These are phyloP conservation scores for Fagopyrum tataricum DNA, from an alignment of 148 eudicot genomes.

Conservation along the genomic window DNA sequence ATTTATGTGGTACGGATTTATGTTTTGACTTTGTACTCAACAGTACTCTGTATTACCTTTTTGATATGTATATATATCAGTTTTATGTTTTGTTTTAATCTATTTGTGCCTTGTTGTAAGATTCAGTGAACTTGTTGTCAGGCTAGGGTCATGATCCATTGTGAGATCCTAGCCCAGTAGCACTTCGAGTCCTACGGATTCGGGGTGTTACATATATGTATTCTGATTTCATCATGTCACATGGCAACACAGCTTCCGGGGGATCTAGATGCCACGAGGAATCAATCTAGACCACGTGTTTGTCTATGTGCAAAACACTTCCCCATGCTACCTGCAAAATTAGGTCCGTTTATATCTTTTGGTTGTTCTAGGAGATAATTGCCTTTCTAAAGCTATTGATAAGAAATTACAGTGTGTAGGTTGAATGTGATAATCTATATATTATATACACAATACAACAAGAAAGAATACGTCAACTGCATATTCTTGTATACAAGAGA, in stretches of 20 bases:
- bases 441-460: neutral
- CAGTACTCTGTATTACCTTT: too few relatives aligned
- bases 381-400: neutral
- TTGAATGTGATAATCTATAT: neutral
- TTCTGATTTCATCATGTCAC: neutral
- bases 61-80: too few relatives aligned
- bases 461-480: too few relatives aligned
- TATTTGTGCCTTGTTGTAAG: too few relatives aligned
- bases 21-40: too few relatives aligned
- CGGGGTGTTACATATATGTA: neutral
- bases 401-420: neutral
- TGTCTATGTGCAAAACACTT: neutral
- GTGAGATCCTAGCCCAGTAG: too few relatives aligned
- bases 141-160: too few relatives aligned
- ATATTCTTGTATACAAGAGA: too few relatives aligned
- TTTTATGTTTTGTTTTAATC: too few relatives aligned
- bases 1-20: too few relatives aligned
- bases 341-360: neutral
- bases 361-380: neutral
- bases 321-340: neutral
- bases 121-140: too few relatives aligned
- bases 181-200: too few relatives aligned
- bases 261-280: neutral
- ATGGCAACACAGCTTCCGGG: neutral
- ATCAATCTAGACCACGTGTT: neutral